A percentile compares a stretch with the other conserved stretches of the same genome.
phyloP scores from a whole-genome alignment of 2,329 filamentous ascomycete genomes.

The Trichoderma hamatum region DNA sequence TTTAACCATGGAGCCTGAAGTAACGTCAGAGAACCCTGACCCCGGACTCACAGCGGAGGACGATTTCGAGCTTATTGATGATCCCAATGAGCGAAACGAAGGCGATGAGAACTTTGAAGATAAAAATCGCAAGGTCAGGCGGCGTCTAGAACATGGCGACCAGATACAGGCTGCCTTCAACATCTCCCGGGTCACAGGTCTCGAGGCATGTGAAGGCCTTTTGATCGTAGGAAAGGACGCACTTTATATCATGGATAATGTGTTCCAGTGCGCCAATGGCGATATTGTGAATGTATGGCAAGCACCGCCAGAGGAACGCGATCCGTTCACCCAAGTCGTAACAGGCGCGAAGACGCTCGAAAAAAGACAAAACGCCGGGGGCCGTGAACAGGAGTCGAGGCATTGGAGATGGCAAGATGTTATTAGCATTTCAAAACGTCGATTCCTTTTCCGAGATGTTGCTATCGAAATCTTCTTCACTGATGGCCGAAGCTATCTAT shows the following conservation, averaged over 20 bases:
- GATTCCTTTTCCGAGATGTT: slow-evolving; percentile 93
- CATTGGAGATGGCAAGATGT: slow-evolving; percentile 95
- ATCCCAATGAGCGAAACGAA: slow-evolving; percentile 82
- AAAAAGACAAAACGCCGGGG: slow-evolving; percentile 61
- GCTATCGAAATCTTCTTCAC: slow-evolving; percentile 98
- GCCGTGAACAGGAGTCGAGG: slow-evolving; percentile 75
- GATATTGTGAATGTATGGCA: slow-evolving; percentile 98
- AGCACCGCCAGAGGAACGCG: slow-evolving; percentile 86
- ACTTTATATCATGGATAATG: slow-evolving; percentile 93
- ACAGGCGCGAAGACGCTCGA: slow-evolving; percentile 64
- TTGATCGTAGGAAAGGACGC: slow-evolving; percentile 90
- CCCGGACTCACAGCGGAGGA: slow-evolving; percentile 64
- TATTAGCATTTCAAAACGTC: slow-evolving; percentile 91
- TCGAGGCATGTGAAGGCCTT: slow-evolving; percentile 92
- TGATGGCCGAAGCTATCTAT: slow-evolving; percentile 89
- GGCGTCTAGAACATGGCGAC: slow-evolving; percentile 86
- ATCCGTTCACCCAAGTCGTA: slow-evolving; percentile 94
- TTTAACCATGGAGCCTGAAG: slow-evolving; percentile 33
- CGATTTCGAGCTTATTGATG: slow-evolving; percentile 94
- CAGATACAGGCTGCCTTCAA: slow-evolving; percentile 94
- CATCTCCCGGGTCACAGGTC: slow-evolving; percentile 87
- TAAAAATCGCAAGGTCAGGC: slow-evolving; percentile 97
- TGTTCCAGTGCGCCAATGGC: slow-evolving; percentile 91
- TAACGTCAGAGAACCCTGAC: slow-evolving; percentile 30
- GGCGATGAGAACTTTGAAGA: slow-evolving; percentile 82